phyloP scores from a whole-genome alignment of 2,329 filamentous ascomycete genomes.

The Alternaria postmessia region DNA sequence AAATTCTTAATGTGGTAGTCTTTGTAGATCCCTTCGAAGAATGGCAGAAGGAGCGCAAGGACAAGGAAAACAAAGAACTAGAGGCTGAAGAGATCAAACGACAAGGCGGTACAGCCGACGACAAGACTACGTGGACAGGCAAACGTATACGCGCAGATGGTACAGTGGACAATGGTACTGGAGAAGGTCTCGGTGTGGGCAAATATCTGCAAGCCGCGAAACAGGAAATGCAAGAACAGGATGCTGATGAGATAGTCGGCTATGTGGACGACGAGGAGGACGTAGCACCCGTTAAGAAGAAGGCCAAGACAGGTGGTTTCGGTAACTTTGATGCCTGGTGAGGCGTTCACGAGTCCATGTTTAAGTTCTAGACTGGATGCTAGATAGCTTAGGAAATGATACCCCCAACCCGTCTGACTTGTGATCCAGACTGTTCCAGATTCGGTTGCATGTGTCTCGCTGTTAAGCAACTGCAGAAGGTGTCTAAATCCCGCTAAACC shows the following conservation, averaged over 20 bases:
- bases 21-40: slow-evolving; percentile 96
- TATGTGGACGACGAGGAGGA: slow-evolving; percentile 71
- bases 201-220: slow-evolving; percentile 80
- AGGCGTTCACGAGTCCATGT: not conserved
- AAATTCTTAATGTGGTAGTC: slow-evolving; percentile 82
- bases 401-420: not conserved
- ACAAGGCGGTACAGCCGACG: slow-evolving; percentile 81
- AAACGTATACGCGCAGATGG: slow-evolving; percentile 81
- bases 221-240: slow-evolving; percentile 42
- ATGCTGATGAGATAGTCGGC: slow-evolving; percentile 68
- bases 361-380: not conserved
- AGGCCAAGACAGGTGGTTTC: slow-evolving; percentile 79
- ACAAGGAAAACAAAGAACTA: slow-evolving; percentile 66
- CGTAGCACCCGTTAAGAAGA: slow-evolving; percentile 75
- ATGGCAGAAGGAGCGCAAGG: slow-evolving; percentile 73
- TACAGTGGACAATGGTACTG: slow-evolving; percentile 61
- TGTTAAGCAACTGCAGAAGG: not conserved
- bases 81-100: slow-evolving; percentile 70
- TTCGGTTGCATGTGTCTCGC: not conserved
- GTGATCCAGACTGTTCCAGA: not conserved
- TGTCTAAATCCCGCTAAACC: not conserved
- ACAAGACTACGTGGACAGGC: slow-evolving; percentile 93
- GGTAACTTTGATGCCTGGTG: slow-evolving; percentile 95
- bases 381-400: not conserved
- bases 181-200: slow-evolving; percentile 68